These are phyloP conservation scores for Yamadazyma insecticola DNA, from an alignment of 805 yeast genomes.

Conservation along the genomic window DNA sequence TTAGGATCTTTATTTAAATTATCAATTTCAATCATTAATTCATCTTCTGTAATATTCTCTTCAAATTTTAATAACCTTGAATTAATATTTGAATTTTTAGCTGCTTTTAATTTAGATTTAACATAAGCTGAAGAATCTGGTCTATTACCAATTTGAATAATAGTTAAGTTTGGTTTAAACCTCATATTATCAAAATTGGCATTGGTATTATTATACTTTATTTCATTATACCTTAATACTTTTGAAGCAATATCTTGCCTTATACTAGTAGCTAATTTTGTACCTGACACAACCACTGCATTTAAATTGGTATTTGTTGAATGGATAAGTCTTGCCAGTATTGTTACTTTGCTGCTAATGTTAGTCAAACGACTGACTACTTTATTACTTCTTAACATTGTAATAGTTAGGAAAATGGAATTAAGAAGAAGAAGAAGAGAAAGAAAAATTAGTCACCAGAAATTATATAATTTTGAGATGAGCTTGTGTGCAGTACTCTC, in stretches of 20 bases:
- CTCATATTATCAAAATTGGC: slow-evolving; percentile 25
- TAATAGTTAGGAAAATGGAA: too few relatives aligned
- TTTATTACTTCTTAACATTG: too few relatives aligned
- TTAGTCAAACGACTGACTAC: too few relatives aligned
- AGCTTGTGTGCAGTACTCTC: too few relatives aligned
- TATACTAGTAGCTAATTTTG: slow-evolving; percentile 35
- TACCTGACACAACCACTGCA: slow-evolving; percentile 39
- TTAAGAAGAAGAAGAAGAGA: too few relatives aligned
- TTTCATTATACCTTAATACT: slow-evolving; percentile 32
- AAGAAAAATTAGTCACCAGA: too few relatives aligned
- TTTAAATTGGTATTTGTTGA: too few relatives aligned
- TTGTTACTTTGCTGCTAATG: too few relatives aligned
- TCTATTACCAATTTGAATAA: slow-evolving; percentile 85
- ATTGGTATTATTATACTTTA: slow-evolving; percentile 15
- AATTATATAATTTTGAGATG: too few relatives aligned
- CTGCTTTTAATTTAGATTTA: slow-evolving; percentile 86
- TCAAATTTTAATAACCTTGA: slow-evolving; percentile 65
- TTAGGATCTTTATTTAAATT: slow-evolving; percentile 66
- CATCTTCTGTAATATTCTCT: slow-evolving; percentile 56
- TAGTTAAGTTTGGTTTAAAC: slow-evolving; percentile 73
- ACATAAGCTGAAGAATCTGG: slow-evolving; percentile 93
- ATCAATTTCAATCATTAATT: slow-evolving; percentile 54
- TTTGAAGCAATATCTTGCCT: slow-evolving; percentile 35
- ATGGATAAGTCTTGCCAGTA: too few relatives aligned
- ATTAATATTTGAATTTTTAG: slow-evolving; percentile 71